Evolutionary conservation across 2,329 filamentous ascomycete species (phyloP), one percentile per base, ranked within the genome.

Genomic region (Verticillium tricorpus): DNA sequence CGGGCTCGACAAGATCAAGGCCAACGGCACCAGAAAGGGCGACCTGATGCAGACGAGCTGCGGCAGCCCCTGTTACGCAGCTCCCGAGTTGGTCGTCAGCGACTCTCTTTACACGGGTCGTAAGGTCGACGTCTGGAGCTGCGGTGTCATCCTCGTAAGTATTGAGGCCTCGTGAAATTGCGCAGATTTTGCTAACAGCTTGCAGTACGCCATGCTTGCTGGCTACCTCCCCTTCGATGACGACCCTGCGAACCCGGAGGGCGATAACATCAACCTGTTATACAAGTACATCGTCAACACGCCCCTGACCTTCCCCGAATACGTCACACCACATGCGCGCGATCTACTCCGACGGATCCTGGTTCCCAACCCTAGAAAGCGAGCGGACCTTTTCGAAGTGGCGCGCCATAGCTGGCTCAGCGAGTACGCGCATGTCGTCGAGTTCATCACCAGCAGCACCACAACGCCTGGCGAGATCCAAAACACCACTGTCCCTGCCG

Each of bases 261-360:
- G 95, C 67, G 95, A 99, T 75, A 99, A 99, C 74, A 99, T 99
- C 80, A 99, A 99, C 74, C 84, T 99, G 12, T 82, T 99, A 32
- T 99, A 99, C 84, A 98, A 98, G 79, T 99, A 99, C 78, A 99
- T 99, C 69, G 94, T 97, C 63, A 96, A 92, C 61, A 99, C 95
- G 1, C 93, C 94, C 39, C 85, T 99, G 52, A 98, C 94, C 4
- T 99, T 99, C 74, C 95, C 95, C 64, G 95, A 99, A 87, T 98
- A 98, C 73, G 95, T 99, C 68, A 97, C 95, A 8, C 95, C 95
- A 8, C 95, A 99, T 75, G 94, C 95, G 25, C 86, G 95, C 70
- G 95, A 99, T 75, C 84, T 99, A 0, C 81, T 99, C 56, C 89
- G 95, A 64, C 88, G 95, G 60, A 99, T 99, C 63, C 84, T 99